Conservation (phyloP, 2,329 filamentous ascomycete genomes). For the Coniosporium tulheliwenetii region DNA sequence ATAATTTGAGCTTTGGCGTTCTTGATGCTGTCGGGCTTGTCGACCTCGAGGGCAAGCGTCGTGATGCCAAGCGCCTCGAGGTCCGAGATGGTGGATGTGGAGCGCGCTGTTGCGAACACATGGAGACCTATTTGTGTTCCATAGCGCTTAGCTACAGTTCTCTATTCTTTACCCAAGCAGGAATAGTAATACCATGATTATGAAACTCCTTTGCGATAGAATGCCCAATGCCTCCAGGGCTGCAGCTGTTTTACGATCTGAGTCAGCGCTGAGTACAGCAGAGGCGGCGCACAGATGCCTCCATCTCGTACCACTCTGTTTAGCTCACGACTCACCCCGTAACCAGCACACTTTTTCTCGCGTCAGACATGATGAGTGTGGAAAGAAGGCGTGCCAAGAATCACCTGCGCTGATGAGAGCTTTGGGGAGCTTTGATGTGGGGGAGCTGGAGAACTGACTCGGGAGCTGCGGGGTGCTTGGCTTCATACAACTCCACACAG, state of each 20-base stretch:
- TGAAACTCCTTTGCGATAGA: conserved; percentile 42
- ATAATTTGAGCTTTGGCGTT: conserved; percentile 30
- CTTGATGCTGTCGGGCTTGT: conserved; percentile 31
- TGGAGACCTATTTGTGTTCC: conserved; percentile 23
- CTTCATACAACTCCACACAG: no score
- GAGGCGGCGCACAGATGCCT: not conserved
- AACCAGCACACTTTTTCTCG: not conserved
- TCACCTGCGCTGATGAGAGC: no score
- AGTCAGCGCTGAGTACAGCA: not conserved
- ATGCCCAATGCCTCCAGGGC: conserved; percentile 42
- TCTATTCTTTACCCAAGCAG: not conserved
- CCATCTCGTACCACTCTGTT: not conserved
- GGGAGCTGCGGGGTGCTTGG: no score
- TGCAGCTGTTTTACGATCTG: conserved; percentile 20
- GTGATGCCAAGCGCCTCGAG: conserved; percentile 35
- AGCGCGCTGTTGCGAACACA: conserved; percentile 43
- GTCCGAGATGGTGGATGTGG: conserved; percentile 31
- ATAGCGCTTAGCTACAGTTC: conserved; percentile 4
- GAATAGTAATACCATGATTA: conserved; percentile 15
- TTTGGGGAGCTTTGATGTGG: no score
- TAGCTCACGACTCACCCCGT: conserved; percentile 1
- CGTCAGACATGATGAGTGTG: not conserved
- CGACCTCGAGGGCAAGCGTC: conserved; percentile 38
- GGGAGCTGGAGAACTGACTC: no score
- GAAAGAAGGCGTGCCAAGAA: not conserved